Base-by-base conservation (phyloP, 2,329 filamentous ascomycete genomes). In the Nemania sp. region DNA sequence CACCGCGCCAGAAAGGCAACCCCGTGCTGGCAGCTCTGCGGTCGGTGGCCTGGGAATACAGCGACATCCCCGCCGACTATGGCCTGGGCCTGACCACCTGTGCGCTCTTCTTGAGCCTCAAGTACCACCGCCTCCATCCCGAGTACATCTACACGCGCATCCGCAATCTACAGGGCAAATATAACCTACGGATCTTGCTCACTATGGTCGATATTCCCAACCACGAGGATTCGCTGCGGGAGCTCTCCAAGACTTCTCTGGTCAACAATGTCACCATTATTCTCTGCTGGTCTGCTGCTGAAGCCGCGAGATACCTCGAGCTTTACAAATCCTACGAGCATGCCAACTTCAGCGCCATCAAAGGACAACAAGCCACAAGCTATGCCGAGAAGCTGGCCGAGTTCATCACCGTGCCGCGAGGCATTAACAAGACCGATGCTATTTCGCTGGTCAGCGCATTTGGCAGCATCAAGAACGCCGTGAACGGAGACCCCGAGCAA, bases 141-240 rank as follows among this genome's bases (percentile, higher is more conserved):
- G 94, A 99, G 73, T 99, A 99, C 76, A 91, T 99, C 66, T 97
- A 97, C 76, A 91, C 88, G 20, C 88, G 94, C 52, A 95, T 99
- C 63, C 87, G 89, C 47, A 84, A 86, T 43, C 78, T 99, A 4
- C 89, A 89, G 46, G 90, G 89, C 45, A 90, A 89, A 73, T 97
- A 95, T 75, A 88, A 86, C 61, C 80, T 99, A 17, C 89, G 94
- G 42, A 80, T 99, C 47, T 75, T 99, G 23, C 80, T 99, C 43
- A 86, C 88, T 17, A 91, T 97, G 83, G 92, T 97, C 22, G 94
- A 99, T 71, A 96, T 99, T 47, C 84, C 88, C 20, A 96, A 96
- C 67, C 94, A 97, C 66, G 91, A 97, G 72, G 91, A 96, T 53
- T 82, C 86, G 3, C 74, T 99, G 46, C 90, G 89, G 62, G 94